Percentiles rank a stretch among this genome's conserved stretches.
Conservation (phyloP, 2,329 filamentous ascomycete species). For the Penicillium olsonii region DNA sequence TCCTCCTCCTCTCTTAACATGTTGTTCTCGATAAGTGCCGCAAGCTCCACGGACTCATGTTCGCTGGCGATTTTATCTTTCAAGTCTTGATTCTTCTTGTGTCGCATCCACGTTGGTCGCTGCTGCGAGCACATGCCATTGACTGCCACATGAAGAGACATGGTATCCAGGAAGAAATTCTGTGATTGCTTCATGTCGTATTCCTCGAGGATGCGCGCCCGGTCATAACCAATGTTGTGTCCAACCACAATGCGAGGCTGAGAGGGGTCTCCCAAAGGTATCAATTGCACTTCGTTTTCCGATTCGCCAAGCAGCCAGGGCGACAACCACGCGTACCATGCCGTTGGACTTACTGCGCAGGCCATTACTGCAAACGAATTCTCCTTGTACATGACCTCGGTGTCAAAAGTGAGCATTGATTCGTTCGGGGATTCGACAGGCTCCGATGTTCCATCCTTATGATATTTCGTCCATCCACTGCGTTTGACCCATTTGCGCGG, state of each 20-base stretch:
- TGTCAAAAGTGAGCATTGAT: slow-evolving; percentile 85
- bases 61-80: slow-evolving; percentile 76
- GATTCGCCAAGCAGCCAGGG: slow-evolving; percentile 90
- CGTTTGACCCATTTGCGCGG: slow-evolving; percentile 72
- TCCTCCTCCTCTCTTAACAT: slow-evolving; percentile 79
- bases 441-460: slow-evolving; percentile 70
- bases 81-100: slow-evolving; percentile 84
- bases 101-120: slow-evolving; percentile 94
- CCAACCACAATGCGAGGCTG: slow-evolving; percentile 79
- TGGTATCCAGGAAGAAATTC: slow-evolving; percentile 91
- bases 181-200: slow-evolving; percentile 80
- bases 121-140: slow-evolving; percentile 99
- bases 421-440: slow-evolving; percentile 76
- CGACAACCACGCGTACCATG: slow-evolving; percentile 97
- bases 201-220: slow-evolving; percentile 84
- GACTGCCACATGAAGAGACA: slow-evolving; percentile 96
- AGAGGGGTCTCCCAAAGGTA: slow-evolving; percentile 78
- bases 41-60: slow-evolving; percentile 70
- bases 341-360: slow-evolving; percentile 81
- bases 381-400: slow-evolving; percentile 94
- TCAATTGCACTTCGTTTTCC: slow-evolving; percentile 72
- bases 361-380: slow-evolving; percentile 95
- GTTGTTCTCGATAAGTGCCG: slow-evolving; percentile 67
- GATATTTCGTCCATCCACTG: slow-evolving; percentile 96
- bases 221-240: slow-evolving; percentile 94